A percentile compares a stretch with the other conserved stretches of the same genome.
Conservation (phyloP, 208 protist species). For the Leishmania amazonensis region DNA sequence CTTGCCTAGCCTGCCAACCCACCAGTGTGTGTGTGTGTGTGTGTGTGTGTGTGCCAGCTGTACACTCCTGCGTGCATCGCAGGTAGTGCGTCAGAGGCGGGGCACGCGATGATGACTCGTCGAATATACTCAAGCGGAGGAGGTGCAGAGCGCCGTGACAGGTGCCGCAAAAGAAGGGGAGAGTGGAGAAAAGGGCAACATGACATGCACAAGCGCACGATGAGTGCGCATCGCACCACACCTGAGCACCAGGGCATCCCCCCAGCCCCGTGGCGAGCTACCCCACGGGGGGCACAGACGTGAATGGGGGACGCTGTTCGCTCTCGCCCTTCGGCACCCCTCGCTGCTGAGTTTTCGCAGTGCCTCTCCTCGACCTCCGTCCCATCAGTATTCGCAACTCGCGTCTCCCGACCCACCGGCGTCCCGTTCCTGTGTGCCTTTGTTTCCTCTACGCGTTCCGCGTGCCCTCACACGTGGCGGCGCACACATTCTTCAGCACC, state of each 20-base stretch:
- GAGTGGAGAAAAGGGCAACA: background rate
- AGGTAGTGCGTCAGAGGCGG: too few relatives aligned
- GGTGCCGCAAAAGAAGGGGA: background rate
- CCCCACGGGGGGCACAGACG: background rate
- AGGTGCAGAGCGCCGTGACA: background rate
- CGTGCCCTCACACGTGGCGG: constrained; percentile 20
- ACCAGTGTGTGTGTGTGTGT: background rate
- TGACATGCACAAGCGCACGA: background rate
- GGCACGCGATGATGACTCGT: too few relatives aligned
- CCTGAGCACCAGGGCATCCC: background rate
- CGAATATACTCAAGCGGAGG: background rate
- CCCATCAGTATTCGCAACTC: background rate
- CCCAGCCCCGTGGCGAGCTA: background rate
- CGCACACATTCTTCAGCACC: constrained; percentile 63
- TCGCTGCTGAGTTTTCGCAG: background rate
- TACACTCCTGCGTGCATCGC: constrained; percentile 1
- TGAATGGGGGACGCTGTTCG: background rate
- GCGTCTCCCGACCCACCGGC: too few relatives aligned
- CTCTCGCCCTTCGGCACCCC: background rate
- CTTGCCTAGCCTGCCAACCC: background rate
- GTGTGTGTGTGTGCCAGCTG: background rate
- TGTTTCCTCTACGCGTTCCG: constrained; percentile 3
- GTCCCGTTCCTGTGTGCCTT: background rate
- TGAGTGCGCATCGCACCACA: background rate
- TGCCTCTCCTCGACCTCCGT: background rate